Evolutionary conservation across 306 rosid species (phyloP).

Genomic region (Vicia villosa): DNA sequence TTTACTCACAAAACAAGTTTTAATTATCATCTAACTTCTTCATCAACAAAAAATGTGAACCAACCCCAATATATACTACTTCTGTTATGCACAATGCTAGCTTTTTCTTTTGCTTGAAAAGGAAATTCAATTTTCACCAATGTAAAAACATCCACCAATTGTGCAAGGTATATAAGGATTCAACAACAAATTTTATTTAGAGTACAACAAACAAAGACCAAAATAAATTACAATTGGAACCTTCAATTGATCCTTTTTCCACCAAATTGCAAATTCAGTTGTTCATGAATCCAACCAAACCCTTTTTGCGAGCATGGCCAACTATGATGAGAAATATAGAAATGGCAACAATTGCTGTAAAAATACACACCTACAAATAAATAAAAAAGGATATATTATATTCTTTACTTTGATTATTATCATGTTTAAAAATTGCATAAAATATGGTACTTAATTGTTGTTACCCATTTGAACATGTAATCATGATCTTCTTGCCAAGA

Average conservation of each 20-base stretch:
- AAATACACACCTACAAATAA: slow-evolving; percentile 58
- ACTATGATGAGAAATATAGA: slow-evolving; percentile 42
- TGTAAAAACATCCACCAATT: too few species aligned
- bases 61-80: too few species aligned
- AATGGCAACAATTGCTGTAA: slow-evolving; percentile 39
- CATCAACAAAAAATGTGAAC: too few species aligned
- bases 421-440: slow-evolving; percentile 1
- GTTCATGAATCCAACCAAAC: slow-evolving; percentile 65
- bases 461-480: slow-evolving; percentile 85
- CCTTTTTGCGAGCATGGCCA: slow-evolving; percentile 63
- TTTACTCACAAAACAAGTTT: too few species aligned
- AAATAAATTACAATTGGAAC: too few species aligned
- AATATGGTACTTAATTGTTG: slow-evolving; percentile 20
- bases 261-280: background rate
- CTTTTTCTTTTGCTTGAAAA: too few species aligned
- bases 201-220: too few species aligned
- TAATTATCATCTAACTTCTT: too few species aligned
- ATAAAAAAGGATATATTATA: background rate
- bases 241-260: background rate
- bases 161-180: too few species aligned
- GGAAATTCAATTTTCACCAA: too few species aligned
- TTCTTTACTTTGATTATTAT: background rate
- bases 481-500: slow-evolving; percentile 51
- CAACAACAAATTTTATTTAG: too few species aligned
- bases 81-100: too few species aligned